Conservation (phyloP, 2,329 filamentous ascomycete genomes). For the Cyphellophora attinorum region DNA sequence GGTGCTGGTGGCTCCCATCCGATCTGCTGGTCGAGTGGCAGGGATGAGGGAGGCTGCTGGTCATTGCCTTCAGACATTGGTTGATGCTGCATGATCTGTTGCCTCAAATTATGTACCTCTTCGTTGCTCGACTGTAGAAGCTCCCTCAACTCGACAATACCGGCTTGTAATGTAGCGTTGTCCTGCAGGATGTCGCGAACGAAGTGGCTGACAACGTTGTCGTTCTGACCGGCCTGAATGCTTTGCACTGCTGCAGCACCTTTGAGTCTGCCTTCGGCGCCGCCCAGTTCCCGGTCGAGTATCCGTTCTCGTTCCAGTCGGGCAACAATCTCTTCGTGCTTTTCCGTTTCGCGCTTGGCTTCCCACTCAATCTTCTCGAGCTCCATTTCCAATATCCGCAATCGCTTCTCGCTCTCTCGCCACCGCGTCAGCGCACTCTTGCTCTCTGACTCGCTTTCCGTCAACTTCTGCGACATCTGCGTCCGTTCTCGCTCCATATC, state of each 20-base stretch:
- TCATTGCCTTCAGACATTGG: conserved; percentile 38
- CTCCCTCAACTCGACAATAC: conserved; percentile 82
- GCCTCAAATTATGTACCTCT: conserved; percentile 77
- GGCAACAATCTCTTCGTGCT: conserved; percentile 69
- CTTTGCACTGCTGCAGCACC: conserved; percentile 55
- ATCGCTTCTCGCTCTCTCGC: conserved; percentile 71
- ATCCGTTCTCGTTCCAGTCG: conserved; percentile 76
- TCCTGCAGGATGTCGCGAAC: conserved; percentile 92
- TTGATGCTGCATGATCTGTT: conserved; percentile 72
- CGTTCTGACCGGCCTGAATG: conserved; percentile 36
- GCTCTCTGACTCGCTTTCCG: conserved; percentile 62
- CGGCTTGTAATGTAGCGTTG: conserved; percentile 86
- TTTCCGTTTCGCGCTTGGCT: conserved; percentile 66
- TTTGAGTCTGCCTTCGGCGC: conserved; percentile 70
- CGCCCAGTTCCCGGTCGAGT: conserved; percentile 72
- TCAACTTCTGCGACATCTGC: conserved; percentile 57
- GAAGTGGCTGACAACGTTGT: conserved; percentile 83
- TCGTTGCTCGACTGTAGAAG: conserved; percentile 87
- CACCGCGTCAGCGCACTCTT: conserved; percentile 71
- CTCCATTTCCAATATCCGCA: conserved; percentile 74
- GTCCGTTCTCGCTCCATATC: conserved; percentile 75
- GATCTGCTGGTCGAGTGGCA: conserved; percentile 60
- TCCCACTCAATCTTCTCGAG: conserved; percentile 83
- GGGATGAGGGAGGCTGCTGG: conserved; percentile 7
- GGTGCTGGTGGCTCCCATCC: conserved; percentile 35